Evolutionary conservation across 306 rosid genomes (phyloP), one percentile per base, ranked within the genome.

Genomic region (Neltuma alba): DNA sequence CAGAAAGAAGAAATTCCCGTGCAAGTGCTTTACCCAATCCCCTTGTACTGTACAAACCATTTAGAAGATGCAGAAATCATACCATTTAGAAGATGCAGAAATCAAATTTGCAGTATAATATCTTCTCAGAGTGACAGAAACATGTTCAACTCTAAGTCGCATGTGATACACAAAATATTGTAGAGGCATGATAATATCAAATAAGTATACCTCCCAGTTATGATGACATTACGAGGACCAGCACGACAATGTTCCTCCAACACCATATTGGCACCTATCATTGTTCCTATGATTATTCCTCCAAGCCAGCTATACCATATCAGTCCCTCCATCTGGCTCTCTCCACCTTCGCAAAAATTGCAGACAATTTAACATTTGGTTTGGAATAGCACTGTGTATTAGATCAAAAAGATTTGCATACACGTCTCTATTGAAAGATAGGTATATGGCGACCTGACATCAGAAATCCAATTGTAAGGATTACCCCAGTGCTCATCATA

Each of bases 21-120:
- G 99, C 99, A 75, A 95, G 91, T 0, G 99, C 99, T 90, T 95
- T 95, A 3, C 99, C 98, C 60, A 95, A 84, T 66, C 99, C 99
- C 84, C 99, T 85, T 66, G 99, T 95, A 82, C 99, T 95, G 95
- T 55, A 79, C 75, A 78, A 60, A 40, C 23, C 79, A 90, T 81
- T 69, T 34, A 77, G 79, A 73, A 79, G 70, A 83, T 41, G 21
- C 66, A 85, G 45, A 38, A 57, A 73, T 61, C 36, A n/a, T n/a
- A 40, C 23, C 79, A 90, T 81, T 69, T 34, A 77, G 79, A 73
- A 79, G 70, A 83, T 41, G 21, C 66, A 85, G 45, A 38, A 57
- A 73, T 61, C 36, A n/a, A n/a, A n/a, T n/a, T n/a, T n/a, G n/a
- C n/a, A n/a, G n/a, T n/a, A n/a, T n/a, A n/a, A n/a, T 68, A 60